Conservation (phyloP, 768 basidiomycete species). For the Mycena olivaceomarginata region DNA sequence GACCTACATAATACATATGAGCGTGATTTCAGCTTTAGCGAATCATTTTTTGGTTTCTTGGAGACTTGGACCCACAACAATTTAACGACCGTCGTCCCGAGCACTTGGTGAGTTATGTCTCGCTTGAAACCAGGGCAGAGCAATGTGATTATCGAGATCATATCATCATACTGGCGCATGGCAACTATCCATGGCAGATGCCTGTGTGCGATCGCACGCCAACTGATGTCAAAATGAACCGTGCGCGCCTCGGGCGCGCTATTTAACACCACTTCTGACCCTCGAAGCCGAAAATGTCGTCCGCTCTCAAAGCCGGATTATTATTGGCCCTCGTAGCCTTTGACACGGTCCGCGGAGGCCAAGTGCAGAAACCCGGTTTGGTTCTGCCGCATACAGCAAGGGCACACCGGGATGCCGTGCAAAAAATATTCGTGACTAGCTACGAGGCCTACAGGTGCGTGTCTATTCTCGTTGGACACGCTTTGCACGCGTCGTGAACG, state of each 20-base stretch:
- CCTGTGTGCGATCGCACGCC: not conserved
- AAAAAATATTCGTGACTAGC: slow-evolving; percentile 69
- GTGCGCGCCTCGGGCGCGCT: not conserved
- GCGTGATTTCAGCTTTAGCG: not conserved
- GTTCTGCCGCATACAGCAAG: slow-evolving; percentile 63
- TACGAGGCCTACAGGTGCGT: slow-evolving; percentile 76
- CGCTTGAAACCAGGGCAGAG: no score
- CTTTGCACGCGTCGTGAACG: not conserved
- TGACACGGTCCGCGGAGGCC: slow-evolving; percentile 51
- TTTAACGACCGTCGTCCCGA: no score
- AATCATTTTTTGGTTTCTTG: not conserved
- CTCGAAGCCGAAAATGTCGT: not conserved
- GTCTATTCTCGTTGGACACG: not conserved
- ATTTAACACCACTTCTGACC: not conserved
- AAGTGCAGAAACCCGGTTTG: slow-evolving; percentile 67
- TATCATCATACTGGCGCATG: no score
- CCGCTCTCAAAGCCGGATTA: not conserved
- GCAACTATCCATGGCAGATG: no score
- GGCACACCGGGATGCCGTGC: slow-evolving; percentile 62
- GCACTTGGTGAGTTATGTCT: no score
- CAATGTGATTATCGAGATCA: no score
- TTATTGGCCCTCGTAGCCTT: not conserved
- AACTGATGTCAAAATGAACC: not conserved
- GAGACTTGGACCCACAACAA: no score
- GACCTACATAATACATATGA: not conserved